phyloP scores from a whole-genome alignment of 176 grass and related monocot species.

The Calamus simplicifolius region DNA sequence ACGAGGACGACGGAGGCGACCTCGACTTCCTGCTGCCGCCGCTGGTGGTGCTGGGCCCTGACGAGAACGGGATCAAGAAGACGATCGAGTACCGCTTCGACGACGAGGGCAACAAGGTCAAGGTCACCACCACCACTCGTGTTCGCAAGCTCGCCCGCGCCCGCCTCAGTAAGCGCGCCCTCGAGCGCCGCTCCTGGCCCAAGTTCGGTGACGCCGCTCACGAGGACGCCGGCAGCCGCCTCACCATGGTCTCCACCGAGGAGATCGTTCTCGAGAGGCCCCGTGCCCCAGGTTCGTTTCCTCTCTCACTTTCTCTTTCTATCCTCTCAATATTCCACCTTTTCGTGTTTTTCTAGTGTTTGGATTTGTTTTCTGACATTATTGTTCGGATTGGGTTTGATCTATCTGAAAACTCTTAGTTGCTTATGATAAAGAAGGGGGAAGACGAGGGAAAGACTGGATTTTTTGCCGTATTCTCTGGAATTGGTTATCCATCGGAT shows the following conservation, averaged over 20 bases:
- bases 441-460: no score
- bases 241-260: slow-evolving; percentile 79
- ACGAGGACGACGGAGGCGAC: slow-evolving; percentile 60
- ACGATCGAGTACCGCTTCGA: slow-evolving; percentile 70
- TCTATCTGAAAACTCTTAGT: no score
- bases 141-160: slow-evolving; percentile 58
- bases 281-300: slow-evolving; percentile 48
- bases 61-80: slow-evolving; percentile 69
- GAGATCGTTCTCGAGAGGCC: slow-evolving; percentile 83
- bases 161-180: slow-evolving; percentile 57
- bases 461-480: no score
- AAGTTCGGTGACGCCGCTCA: slow-evolving; percentile 73
- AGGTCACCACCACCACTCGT: slow-evolving; percentile 65
- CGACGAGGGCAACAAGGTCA: slow-evolving; percentile 69
- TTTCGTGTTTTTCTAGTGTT: not conserved
- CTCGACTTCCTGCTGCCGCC: slow-evolving; percentile 75
- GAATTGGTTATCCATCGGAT: no score
- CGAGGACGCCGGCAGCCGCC: slow-evolving; percentile 45
- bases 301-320: not conserved
- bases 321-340: not conserved
- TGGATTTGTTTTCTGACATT: not conserved
- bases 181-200: slow-evolving; percentile 62
- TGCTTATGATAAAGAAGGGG: no score
- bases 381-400: no score
- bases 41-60: slow-evolving; percentile 49